Conservation (phyloP, 306 rosid genomes). For the Oxytropis ochrocephala region DNA sequence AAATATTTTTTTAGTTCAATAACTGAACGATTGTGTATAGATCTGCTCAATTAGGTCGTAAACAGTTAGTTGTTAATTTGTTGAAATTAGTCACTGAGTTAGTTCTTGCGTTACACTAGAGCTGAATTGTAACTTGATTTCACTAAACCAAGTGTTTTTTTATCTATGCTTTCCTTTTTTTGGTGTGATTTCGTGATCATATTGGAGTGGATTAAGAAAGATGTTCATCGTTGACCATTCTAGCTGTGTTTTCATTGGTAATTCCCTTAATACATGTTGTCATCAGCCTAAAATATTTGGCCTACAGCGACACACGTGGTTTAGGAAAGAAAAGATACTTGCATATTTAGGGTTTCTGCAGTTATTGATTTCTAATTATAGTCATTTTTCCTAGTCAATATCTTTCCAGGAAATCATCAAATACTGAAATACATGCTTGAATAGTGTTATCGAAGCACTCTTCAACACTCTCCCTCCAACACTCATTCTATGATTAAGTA, state of each 20-base stretch:
- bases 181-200: not conserved
- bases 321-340: not conserved
- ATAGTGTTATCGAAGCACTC: no score
- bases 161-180: not conserved
- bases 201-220: not conserved
- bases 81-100: slow-evolving; percentile 13
- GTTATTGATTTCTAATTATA: not conserved
- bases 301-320: not conserved
- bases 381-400: not conserved
- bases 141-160: not conserved
- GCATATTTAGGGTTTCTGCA: not conserved
- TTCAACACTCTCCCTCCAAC: no score
- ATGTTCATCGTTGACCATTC: not conserved
- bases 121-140: slow-evolving; percentile 5
- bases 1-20: not conserved
- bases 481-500: no score
- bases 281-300: not conserved
- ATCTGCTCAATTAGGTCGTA: slow-evolving; percentile 27
- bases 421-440: no score
- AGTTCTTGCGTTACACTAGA: slow-evolving; percentile 22
- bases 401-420: not conserved
- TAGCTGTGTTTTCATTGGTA: not conserved
- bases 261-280: not conserved
- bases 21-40: slow-evolving; percentile 1
- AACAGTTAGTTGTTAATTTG: slow-evolving; percentile 17